Percentiles rank a stretch among this genome's conserved stretches.
phyloP scores from a whole-genome alignment of 257 asterid genomes.

The Nicotiana otophora region DNA sequence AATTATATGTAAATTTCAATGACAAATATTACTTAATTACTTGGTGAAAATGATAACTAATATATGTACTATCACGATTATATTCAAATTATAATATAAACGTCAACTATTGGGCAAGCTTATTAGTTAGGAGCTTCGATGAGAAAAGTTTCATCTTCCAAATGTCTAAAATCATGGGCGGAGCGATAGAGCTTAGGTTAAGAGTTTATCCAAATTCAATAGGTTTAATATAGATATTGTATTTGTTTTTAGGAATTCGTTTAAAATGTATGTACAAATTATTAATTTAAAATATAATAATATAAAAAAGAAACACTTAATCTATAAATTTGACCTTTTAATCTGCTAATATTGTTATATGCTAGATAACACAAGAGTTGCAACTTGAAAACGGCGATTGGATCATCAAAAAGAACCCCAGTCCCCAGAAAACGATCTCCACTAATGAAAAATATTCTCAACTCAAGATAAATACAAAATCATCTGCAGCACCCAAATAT shows the following conservation, averaged over 20 bases:
- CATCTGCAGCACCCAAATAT: background rate
- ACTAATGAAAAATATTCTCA: background rate
- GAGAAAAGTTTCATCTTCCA: background rate
- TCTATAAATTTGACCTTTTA: too few relatives aligned
- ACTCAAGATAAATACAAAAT: background rate
- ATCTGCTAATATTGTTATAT: background rate
- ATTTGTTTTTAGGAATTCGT: too few relatives aligned
- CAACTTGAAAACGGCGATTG: background rate
- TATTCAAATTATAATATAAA: background rate
- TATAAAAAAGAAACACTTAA: too few relatives aligned
- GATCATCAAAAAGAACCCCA: background rate
- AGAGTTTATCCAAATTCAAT: accelerated
- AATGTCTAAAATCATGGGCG: background rate
- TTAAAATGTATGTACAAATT: too few relatives aligned
- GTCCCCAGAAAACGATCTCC: background rate
- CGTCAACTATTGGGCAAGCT: background rate
- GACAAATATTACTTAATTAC: too few relatives aligned
- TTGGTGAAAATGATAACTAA: too few relatives aligned
- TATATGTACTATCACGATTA: too few relatives aligned
- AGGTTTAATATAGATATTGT: too few relatives aligned
- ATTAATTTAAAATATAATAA: too few relatives aligned
- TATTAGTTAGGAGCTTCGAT: background rate
- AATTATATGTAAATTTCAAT: too few relatives aligned
- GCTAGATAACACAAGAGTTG: background rate
- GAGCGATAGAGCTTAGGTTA: too few relatives aligned